A percentile compares a stretch with the other conserved stretches of the same genome.
phyloP scores from a whole-genome alignment of 345 rosid species.

The Eucalyptus viminalis region DNA sequence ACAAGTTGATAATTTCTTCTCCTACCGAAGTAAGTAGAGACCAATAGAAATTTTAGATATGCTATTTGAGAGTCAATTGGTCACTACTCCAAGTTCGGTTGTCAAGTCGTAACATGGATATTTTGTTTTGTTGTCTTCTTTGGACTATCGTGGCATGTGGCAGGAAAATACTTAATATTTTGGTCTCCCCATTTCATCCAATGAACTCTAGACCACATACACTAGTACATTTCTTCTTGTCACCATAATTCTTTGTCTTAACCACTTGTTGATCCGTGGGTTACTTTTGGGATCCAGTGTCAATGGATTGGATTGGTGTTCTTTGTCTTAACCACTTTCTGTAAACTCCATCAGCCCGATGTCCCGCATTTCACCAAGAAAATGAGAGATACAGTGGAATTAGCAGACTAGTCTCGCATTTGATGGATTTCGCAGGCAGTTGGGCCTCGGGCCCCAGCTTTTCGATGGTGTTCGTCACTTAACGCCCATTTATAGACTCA shows the following conservation, averaged over 20 bases:
- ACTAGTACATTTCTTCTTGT: not conserved
- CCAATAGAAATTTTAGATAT: not conserved
- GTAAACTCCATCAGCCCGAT: not conserved
- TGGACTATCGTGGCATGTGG: not conserved
- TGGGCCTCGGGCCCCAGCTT: not conserved
- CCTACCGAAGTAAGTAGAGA: not conserved
- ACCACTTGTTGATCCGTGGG: not conserved
- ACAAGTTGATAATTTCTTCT: not conserved
- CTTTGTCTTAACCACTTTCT: not conserved
- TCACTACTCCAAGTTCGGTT: not conserved
- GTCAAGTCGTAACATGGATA: not conserved
- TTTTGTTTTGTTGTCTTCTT: not conserved
- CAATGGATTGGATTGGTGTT: not conserved
- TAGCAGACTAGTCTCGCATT: not conserved
- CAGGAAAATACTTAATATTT: not conserved
- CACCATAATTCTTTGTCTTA: not conserved
- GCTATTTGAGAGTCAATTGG: not conserved
- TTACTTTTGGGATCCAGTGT: not conserved
- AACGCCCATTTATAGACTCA: not conserved
- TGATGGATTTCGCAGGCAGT: not conserved
- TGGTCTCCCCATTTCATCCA: not conserved
- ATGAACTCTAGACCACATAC: not conserved
- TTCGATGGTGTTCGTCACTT: not conserved
- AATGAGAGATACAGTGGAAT: not conserved
- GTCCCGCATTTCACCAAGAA: not conserved